These are phyloP conservation scores for Penicillium desertorum DNA, from an alignment of 495 filamentous ascomycete genomes.

Conservation along the genomic window DNA sequence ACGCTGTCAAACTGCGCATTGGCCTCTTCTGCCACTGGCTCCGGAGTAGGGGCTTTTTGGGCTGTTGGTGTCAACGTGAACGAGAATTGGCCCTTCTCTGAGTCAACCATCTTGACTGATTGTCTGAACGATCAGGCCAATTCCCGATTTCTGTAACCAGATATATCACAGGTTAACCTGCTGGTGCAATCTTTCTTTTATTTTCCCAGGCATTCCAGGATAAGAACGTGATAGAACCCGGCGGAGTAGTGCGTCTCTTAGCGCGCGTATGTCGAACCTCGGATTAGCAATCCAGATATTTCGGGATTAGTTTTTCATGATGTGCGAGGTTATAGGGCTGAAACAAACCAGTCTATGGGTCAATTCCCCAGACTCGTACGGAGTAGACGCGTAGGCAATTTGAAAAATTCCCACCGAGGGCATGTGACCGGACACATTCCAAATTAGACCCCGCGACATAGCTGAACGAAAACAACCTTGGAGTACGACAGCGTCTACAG, in stretches of 20 bases:
- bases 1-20: neutral
- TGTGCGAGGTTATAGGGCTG: neutral
- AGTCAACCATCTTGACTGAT: neutral
- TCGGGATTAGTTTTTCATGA: neutral
- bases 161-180: neutral
- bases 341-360: neutral
- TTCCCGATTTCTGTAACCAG: neutral
- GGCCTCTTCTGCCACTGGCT: neutral
- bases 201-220: neutral
- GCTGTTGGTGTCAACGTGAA: neutral
- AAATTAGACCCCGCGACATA: neutral
- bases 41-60: neutral
- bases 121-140: neutral
- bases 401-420: neutral
- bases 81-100: conserved; percentile 1
- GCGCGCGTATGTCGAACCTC: conserved; percentile 4
- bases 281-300: conserved; percentile 7
- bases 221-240: conserved; percentile 9
- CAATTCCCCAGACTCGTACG: neutral
- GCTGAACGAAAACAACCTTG: no score
- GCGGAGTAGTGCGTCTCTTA: neutral
- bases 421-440: neutral
- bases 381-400: no score
- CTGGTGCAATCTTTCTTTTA: neutral
- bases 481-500: no score